These are phyloP conservation scores for Pholiota molesta DNA, from an alignment of 768 basidiomycete species.

Conservation along the genomic window DNA sequence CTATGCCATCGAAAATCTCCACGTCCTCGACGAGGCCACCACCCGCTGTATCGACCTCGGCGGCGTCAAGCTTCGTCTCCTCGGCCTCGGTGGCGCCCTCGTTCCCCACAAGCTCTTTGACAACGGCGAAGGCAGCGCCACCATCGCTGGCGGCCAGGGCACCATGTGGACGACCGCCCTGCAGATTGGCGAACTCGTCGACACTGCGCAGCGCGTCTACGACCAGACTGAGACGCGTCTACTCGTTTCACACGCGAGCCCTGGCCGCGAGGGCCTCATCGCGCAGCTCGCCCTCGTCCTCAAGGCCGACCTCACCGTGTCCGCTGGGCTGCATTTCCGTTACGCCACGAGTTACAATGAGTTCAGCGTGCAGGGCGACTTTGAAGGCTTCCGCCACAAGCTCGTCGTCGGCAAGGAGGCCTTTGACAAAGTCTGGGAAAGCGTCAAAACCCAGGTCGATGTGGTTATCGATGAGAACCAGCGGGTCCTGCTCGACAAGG, in stretches of 20 bases:
- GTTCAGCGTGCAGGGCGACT: constrained; percentile 89
- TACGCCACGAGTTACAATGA: constrained; percentile 97
- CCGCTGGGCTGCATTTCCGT: constrained; percentile 96
- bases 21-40: constrained; percentile 94
- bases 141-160: constrained; percentile 97
- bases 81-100: constrained; percentile 96
- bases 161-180: constrained; percentile 99
- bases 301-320: constrained; percentile 94
- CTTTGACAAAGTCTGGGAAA: constrained; percentile 95
- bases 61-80: constrained; percentile 88
- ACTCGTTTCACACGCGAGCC: constrained; percentile 89
- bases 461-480: constrained; percentile 91
- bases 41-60: constrained; percentile 90
- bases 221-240: constrained; percentile 94
- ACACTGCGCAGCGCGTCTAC: constrained; percentile 93
- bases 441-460: constrained; percentile 90
- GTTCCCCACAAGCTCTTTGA: constrained; percentile 95
- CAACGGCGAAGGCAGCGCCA: constrained; percentile 91
- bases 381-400: constrained; percentile 86
- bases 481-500: constrained; percentile 85
- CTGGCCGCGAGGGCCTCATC: constrained; percentile 92
- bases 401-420: constrained; percentile 73
- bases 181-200: constrained; percentile 97
- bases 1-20: constrained; percentile 87
- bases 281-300: constrained; percentile 87